Evolutionary conservation across 106 monocot genomes (phyloP).

Genomic region (Apostasia ramifera): DNA sequence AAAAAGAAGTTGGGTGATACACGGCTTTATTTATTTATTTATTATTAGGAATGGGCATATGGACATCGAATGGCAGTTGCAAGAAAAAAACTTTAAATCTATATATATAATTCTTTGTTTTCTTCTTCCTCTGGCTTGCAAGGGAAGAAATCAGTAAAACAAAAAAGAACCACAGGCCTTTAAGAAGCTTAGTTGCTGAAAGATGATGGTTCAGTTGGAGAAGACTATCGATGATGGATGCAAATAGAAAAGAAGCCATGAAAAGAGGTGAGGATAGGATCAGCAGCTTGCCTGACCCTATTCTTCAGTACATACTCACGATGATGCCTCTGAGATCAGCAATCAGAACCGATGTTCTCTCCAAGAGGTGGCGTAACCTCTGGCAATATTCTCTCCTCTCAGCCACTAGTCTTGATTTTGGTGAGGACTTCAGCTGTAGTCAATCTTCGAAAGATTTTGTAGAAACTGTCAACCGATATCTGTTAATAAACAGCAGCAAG

Average conservation of each 20-base stretch:
- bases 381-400: constrained; percentile 21
- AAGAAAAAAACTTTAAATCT: too few species aligned
- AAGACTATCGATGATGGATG: background rate
- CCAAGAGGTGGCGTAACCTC: constrained; percentile 23
- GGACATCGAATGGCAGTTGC: too few species aligned
- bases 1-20: too few species aligned
- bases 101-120: background rate
- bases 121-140: background rate
- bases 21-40: too few species aligned
- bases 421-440: constrained; percentile 12
- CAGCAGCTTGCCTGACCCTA: constrained; percentile 16
- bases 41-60: too few species aligned
- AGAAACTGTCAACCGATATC: constrained; percentile 17
- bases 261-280: constrained; percentile 11
- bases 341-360: constrained; percentile 23
- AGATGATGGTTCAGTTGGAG: background rate
- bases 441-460: constrained; percentile 27
- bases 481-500: constrained; percentile 14
- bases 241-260: background rate
- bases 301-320: constrained; percentile 17
- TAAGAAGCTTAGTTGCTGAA: too few species aligned
- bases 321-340: constrained; percentile 29
- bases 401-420: constrained; percentile 22
- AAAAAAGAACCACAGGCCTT: too few species aligned
- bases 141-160: background rate